These are phyloP conservation scores for Spencermartinsiella ligniputridi DNA, from an alignment of 1,139 yeast genomes.

Conservation along the genomic window DNA sequence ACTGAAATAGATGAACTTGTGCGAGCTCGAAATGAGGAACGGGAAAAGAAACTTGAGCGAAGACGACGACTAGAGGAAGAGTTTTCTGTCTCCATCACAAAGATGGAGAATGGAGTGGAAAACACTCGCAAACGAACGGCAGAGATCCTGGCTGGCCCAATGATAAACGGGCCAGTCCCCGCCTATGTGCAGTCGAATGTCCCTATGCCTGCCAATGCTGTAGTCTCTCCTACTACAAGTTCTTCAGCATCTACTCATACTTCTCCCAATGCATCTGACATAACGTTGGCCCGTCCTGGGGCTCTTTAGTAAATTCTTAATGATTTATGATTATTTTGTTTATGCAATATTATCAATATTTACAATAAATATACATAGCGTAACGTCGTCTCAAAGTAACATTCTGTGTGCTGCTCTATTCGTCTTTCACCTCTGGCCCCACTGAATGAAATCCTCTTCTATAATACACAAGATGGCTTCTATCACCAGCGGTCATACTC, in stretches of 20 bases:
- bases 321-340: slow-evolving; percentile 3
- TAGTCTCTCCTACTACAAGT: not conserved
- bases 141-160: slow-evolving; percentile 3
- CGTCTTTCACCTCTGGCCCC: slow-evolving; percentile 16
- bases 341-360: not conserved
- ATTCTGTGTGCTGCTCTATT: not conserved
- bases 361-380: slow-evolving; percentile 1
- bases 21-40: slow-evolving; percentile 16
- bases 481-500: slow-evolving; percentile 24
- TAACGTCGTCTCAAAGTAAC: not conserved
- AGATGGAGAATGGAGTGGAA: slow-evolving; percentile 32
- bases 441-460: slow-evolving; percentile 25
- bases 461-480: slow-evolving; percentile 24
- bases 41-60: slow-evolving; percentile 22
- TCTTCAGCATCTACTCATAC: not conserved
- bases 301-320: not conserved
- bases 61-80: slow-evolving; percentile 28
- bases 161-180: not conserved
- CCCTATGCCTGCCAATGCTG: not conserved
- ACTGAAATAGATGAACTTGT: slow-evolving; percentile 15
- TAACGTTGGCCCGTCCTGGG: not conserved
- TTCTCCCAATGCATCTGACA: not conserved
- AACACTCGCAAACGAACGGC: slow-evolving; percentile 22
- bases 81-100: slow-evolving; percentile 32
- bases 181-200: not conserved